phyloP scores from a whole-genome alignment of 805 yeast genomes.

The Kazachstania bromeliacearum region DNA sequence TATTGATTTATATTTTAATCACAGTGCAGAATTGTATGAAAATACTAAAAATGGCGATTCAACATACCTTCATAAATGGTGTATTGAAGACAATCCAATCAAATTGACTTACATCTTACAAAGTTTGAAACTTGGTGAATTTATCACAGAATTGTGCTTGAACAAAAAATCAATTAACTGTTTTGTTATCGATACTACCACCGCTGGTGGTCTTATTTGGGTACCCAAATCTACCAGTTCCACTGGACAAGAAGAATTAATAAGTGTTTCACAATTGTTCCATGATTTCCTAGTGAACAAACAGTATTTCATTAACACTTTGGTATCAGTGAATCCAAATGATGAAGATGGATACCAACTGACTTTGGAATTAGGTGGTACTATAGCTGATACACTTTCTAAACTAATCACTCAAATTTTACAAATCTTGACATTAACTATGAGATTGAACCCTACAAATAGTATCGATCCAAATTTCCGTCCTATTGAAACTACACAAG shows the following conservation, averaged over 20 bases:
- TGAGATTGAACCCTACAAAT: constrained; percentile 26
- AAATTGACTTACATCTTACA: constrained; percentile 18
- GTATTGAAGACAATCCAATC: constrained; percentile 19
- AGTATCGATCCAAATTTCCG: constrained; percentile 21
- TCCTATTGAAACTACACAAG: constrained; percentile 6
- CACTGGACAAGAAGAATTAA: not conserved
- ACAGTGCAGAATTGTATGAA: not conserved
- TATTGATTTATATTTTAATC: constrained; percentile 10
- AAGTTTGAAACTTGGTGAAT: constrained; percentile 21
- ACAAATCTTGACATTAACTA: constrained; percentile 16
- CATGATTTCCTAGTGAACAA: constrained; percentile 14
- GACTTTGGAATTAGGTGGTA: constrained; percentile 9
- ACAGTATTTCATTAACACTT: constrained; percentile 12
- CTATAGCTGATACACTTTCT: constrained; percentile 16
- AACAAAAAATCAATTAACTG: constrained; percentile 17
- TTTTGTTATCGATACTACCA: not conserved
- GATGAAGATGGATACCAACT: constrained; percentile 3
- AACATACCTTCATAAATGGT: constrained; percentile 17
- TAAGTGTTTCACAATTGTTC: constrained; percentile 10
- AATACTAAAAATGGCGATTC: not conserved
- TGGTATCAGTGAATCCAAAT: constrained; percentile 12
- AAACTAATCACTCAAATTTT: constrained; percentile 17
- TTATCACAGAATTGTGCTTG: constrained; percentile 18
- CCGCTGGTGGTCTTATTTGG: constrained; percentile 8
- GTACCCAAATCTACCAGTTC: constrained; percentile 6